Evolutionary conservation across 2,329 filamentous ascomycete genomes (phyloP).

Genomic region (Chaetomium globosum): DNA sequence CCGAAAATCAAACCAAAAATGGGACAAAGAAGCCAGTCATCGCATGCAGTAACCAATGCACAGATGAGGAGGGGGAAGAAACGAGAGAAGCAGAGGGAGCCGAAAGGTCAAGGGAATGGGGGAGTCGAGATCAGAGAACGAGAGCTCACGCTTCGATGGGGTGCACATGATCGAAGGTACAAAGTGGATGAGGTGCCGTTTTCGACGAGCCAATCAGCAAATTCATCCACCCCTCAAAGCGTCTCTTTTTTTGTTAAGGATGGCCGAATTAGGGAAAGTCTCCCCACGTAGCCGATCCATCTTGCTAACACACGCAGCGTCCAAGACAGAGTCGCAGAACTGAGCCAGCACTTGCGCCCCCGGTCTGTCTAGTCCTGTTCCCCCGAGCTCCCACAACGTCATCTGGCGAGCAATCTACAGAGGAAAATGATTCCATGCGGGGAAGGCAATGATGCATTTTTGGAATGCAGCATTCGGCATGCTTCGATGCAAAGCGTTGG

Average conservation of each 20-base stretch:
- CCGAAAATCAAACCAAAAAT: slow-evolving; percentile 34
- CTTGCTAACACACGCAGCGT: background rate
- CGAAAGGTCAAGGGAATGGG: slow-evolving; percentile 28
- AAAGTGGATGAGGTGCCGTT: slow-evolving; percentile 39
- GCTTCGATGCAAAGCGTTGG: too few species aligned
- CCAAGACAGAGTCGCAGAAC: background rate
- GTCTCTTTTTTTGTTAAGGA: slow-evolving; percentile 1
- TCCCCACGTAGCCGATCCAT: slow-evolving; percentile 3
- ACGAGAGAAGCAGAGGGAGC: slow-evolving; percentile 35
- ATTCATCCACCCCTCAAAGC: background rate
- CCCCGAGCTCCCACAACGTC: background rate
- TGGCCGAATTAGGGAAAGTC: slow-evolving; percentile 9
- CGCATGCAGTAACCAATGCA: slow-evolving; percentile 18
- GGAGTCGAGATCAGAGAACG: slow-evolving; percentile 32
- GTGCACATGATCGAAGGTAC: slow-evolving; percentile 40
- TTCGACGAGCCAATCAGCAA: slow-evolving; percentile 11
- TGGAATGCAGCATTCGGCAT: background rate
- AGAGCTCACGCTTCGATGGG: slow-evolving; percentile 33
- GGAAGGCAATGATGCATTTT: background rate
- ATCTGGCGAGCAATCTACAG: background rate
- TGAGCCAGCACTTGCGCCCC: background rate
- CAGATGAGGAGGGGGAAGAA: slow-evolving; percentile 27
- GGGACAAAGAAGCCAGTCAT: slow-evolving; percentile 24
- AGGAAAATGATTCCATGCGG: background rate
- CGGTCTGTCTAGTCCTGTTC: background rate